Percentiles rank a stretch among this genome's conserved stretches.
These are phyloP conservation scores for Fraxinus albicans DNA, from an alignment of 305 asterid species.

Conservation along the genomic window DNA sequence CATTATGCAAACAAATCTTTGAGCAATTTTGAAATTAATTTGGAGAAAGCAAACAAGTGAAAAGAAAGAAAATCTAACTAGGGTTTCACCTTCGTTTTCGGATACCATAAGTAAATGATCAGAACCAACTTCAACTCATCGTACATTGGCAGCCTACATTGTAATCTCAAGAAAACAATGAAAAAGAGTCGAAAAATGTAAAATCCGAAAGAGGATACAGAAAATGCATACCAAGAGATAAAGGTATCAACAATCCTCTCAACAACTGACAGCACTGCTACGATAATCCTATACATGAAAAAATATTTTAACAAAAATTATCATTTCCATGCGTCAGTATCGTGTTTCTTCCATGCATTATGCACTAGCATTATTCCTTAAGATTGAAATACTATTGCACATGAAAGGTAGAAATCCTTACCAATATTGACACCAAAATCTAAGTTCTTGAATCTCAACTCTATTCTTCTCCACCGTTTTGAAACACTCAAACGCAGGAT, in stretches of 20 bases:
- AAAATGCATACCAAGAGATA: slow-evolving; percentile 63
- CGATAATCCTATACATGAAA: slow-evolving; percentile 65
- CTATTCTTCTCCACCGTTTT: slow-evolving; percentile 73
- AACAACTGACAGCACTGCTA: slow-evolving; percentile 65
- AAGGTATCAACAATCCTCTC: slow-evolving; percentile 69
- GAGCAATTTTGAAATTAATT: neutral
- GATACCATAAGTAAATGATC: slow-evolving; percentile 88
- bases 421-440: slow-evolving; percentile 98
- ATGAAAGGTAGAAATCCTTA: slow-evolving; percentile 26
- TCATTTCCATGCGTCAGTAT: neutral
- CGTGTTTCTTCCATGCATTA: neutral
- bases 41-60: neutral
- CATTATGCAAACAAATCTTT: neutral
- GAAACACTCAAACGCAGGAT: slow-evolving; percentile 93
- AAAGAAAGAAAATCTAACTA: neutral
- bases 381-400: neutral
- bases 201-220: neutral
- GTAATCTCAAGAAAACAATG: neutral
- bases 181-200: neutral
- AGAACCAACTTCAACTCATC: slow-evolving; percentile 82
- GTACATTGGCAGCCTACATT: slow-evolving; percentile 84
- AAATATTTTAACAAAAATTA: neutral
- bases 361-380: neutral
- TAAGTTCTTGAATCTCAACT: slow-evolving; percentile 72
- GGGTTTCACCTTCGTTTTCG: slow-evolving; percentile 64